These are phyloP conservation scores for Populus alba DNA, from an alignment of 345 rosid species.

Conservation along the genomic window DNA sequence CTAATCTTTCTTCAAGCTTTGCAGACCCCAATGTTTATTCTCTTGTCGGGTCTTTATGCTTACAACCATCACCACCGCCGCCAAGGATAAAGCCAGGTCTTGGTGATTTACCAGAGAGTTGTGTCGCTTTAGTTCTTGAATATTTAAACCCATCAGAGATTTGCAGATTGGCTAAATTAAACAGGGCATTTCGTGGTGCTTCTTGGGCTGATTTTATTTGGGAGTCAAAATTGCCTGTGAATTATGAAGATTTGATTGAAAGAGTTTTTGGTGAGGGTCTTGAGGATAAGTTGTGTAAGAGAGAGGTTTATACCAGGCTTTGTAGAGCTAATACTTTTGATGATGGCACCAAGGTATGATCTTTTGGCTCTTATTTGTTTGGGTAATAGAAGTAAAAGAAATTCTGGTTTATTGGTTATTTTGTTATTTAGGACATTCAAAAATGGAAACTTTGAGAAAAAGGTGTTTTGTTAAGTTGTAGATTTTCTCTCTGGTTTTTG, in stretches of 20 bases:
- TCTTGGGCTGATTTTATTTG: constrained; percentile 95
- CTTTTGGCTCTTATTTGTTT: constrained; percentile 2
- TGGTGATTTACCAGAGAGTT: constrained; percentile 80
- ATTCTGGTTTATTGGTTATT: not conserved
- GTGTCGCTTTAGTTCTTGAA: constrained; percentile 64
- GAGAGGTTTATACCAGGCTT: constrained; percentile 66
- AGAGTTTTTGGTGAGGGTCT: constrained; percentile 45
- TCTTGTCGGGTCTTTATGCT: not conserved
- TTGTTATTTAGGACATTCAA: not conserved
- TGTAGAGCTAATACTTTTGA: constrained; percentile 65
- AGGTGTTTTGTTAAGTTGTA: not conserved
- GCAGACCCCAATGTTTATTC: constrained; percentile 18
- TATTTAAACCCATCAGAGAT: constrained; percentile 82
- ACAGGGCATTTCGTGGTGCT: constrained; percentile 80
- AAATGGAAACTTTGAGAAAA: not conserved
- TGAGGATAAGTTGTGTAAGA: constrained; percentile 44
- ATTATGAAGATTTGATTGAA: constrained; percentile 50
- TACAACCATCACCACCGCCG: constrained; percentile 15
- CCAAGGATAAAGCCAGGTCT: constrained; percentile 36
- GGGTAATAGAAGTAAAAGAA: not conserved
- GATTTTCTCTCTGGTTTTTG: not conserved
- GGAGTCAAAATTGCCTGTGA: constrained; percentile 84
- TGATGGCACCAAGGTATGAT: constrained; percentile 65
- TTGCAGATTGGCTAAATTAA: constrained; percentile 64
- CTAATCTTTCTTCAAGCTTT: constrained; percentile 46